Evolutionary conservation across 129 eudicot species (phyloP), one percentile per base, ranked within the genome.

Genomic region (Erigeron canadensis): DNA sequence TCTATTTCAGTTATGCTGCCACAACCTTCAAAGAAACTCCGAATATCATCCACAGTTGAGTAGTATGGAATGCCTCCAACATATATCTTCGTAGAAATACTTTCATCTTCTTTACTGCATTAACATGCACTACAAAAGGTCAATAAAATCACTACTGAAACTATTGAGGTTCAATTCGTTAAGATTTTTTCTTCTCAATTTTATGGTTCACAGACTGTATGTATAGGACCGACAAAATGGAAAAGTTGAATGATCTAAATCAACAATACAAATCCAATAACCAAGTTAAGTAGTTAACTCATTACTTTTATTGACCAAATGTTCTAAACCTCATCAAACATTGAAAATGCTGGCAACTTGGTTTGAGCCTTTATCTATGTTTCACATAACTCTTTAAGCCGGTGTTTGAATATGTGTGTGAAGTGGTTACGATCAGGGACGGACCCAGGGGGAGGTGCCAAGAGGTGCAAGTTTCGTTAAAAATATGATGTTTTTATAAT

Each of bases 11-110:
- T 89, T 76, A 94, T 85, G 76, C 93, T 80, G 69, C 98, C 98
- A 84, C 98, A 94, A 44, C 89, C 71, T 84, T 90, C 97, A 87
- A 94, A 94, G 81, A 70, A 89, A 79, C 96, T 94, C 76, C 81
- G 79, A 58, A 94, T 94, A 82, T 94, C 98, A 77, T 94, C 98
- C 76, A 89, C 97, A 5, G 87, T 94, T 11, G 97, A 94, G 80
- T 87, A 89, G 79, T 85, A 94, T 39, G 98, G 98, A 77, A 94
- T 94, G 75, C 97, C 98, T 74, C 98, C 98, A 54, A 94, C 98
- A 81, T 89, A 94, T 56, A 94, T 84, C 79, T 87, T 93, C 22
- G 82, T 79, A 37, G 86, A 76, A 46, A 63, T 47, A 54, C 82
- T 85, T 57, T 44, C 46, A 63, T 68, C 83, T 56, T 74, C 86